phyloP scores from a whole-genome alignment of 2,329 filamentous ascomycete genomes.

The Colletotrichum musae region DNA sequence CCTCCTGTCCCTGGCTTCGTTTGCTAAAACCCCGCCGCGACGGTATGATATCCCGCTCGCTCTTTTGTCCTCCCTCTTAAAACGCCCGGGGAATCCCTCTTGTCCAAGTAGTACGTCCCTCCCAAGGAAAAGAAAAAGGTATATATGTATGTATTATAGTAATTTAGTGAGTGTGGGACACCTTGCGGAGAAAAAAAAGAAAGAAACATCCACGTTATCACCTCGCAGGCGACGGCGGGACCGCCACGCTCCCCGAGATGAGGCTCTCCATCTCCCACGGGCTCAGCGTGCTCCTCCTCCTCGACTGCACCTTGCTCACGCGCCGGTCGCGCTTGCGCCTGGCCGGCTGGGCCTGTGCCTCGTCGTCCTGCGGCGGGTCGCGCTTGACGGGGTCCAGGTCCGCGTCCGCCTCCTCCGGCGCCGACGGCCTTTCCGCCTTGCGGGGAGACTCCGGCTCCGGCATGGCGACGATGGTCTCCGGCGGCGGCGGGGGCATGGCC shows the following conservation, averaged over 20 bases:
- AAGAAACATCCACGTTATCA: not conserved
- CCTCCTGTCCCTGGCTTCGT: not conserved
- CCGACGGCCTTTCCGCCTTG: not conserved
- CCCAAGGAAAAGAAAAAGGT: constrained; percentile 11
- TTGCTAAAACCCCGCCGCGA: not conserved
- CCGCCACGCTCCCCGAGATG: constrained; percentile 59
- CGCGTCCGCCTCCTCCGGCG: not conserved
- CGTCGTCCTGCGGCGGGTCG: constrained; percentile 43
- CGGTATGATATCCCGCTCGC: not conserved
- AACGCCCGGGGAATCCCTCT: constrained; percentile 13
- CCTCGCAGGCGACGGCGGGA: constrained; percentile 39
- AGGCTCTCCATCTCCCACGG: constrained; percentile 81
- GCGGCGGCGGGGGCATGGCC: constrained; percentile 42
- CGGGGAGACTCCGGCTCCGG: constrained; percentile 18
- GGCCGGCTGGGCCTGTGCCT: constrained; percentile 44
- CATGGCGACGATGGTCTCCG: constrained; percentile 23
- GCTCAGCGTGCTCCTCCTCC: constrained; percentile 81
- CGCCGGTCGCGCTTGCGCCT: constrained; percentile 68
- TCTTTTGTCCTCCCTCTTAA: not conserved
- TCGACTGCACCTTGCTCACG: constrained; percentile 69
- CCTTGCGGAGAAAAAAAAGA: not conserved
- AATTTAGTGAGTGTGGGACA: not conserved
- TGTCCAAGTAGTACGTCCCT: constrained; percentile 4
- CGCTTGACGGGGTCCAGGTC: constrained; percentile 55
- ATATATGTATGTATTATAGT: constrained; percentile 9